phyloP scores from a whole-genome alignment of 345 rosid genomes.

The thale cress (Arabidopsis thaliana) region DNA sequence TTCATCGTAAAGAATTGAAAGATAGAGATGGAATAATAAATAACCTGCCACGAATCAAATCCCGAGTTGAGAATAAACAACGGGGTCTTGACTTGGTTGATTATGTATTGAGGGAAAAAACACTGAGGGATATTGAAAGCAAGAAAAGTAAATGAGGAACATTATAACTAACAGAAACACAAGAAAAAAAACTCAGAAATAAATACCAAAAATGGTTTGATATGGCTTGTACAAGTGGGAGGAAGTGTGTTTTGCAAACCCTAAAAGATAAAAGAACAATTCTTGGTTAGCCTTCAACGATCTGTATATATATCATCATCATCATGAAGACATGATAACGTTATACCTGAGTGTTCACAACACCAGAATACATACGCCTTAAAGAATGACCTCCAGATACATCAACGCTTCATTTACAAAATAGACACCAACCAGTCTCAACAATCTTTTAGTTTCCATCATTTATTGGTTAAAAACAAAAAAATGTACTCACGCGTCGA shows the following conservation, averaged over 20 bases:
- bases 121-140: conserved; percentile 25
- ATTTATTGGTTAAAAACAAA: neutral
- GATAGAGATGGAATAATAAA: neutral
- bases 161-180: neutral
- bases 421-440: too few relatives aligned
- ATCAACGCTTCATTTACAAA: conserved; percentile 58
- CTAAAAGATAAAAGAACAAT: conserved; percentile 22
- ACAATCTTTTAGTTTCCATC: neutral
- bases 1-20: neutral
- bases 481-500: conserved; percentile 63
- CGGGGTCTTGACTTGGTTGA: conserved; percentile 36
- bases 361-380: conserved; percentile 68
- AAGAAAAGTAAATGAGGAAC: neutral
- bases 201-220: conserved; percentile 39
- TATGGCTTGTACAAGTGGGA: conserved; percentile 33
- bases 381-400: conserved; percentile 77
- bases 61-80: conserved; percentile 45
- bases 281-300: neutral
- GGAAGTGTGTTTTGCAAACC: conserved; percentile 42
- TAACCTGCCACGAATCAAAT: conserved; percentile 47
- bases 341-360: conserved; percentile 72
- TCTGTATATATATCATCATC: neutral
- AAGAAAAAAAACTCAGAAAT: neutral
- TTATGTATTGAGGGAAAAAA: conserved; percentile 44
- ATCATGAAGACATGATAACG: neutral